Evolutionary conservation across 2,329 filamentous ascomycete species (phyloP), one percentile per base, ranked within the genome.

Genomic region (Fusarium sororula): DNA sequence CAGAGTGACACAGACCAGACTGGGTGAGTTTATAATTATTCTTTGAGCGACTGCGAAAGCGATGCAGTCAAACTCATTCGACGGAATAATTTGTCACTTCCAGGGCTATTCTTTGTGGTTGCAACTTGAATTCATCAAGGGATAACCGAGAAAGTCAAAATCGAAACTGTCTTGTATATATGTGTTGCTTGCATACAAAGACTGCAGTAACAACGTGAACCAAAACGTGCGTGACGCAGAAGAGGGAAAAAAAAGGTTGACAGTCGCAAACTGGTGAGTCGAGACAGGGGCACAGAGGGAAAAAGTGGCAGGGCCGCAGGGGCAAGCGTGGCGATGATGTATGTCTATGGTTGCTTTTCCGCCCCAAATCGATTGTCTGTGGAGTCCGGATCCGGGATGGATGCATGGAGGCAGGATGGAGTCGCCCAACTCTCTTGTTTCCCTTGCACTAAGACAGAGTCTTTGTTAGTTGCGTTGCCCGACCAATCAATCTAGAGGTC

Each of bases 301-400:
- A 75, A 69, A 70, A 76, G 77, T 71, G 69, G 67, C 67, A 74
- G 76, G 77, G 74, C 73, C 70, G 73, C 68, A 78, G 78, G 75
- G 76, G 74, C 75, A 78, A 74, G 74, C 76, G 77, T 78, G 76
- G 77, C 77, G 76, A 81, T 79, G 75, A 78, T 82, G 77, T 80
- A 77, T 81, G 60, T 70, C 74, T 80, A 70, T 78, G 78, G 78
- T 79, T 77, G 73, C 77, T 79, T 77, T 78, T 74, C 72, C 74
- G 76, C 78, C 78, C 76, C 77, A 77, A 77, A 76, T 78, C 76
- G 77, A 77, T 73, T 74, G 74, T 73, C 68, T 74, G 79, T 80
- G 80, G 80, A 78, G 78, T 80, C 80, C 79, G 79, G 79, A 82
- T 82, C 79, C 80, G 80, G 77, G 77, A 75, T 75, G 77, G 75